A percentile compares a stretch with the other conserved stretches of the same genome.
These are phyloP conservation scores for Drosera spatulata DNA, from an alignment of 179 eudicot species.

Conservation along the genomic window DNA sequence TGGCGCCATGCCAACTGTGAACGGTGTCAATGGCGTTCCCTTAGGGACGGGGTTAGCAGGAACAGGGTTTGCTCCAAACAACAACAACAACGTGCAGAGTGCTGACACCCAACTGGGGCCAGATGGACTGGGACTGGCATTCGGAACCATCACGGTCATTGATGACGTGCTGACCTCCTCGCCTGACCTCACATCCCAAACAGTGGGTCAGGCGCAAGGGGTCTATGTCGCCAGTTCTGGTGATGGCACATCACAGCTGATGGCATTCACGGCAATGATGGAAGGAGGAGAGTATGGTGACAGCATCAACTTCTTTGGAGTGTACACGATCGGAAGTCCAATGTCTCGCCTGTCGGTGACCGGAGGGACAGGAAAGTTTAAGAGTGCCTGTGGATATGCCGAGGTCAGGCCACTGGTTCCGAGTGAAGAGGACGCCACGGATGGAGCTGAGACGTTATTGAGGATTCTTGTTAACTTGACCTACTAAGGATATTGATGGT, in stretches of 20 bases:
- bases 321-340: constrained; percentile 63
- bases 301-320: constrained; percentile 83
- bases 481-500: constrained; percentile 22
- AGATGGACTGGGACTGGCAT: constrained; percentile 80
- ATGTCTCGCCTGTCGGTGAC: constrained; percentile 69
- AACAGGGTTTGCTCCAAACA: constrained; percentile 56
- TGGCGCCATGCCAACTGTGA: constrained; percentile 71
- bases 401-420: constrained; percentile 81
- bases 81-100: constrained; percentile 20
- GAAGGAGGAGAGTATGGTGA: constrained; percentile 98
- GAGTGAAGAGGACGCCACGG: constrained; percentile 53
- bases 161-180: constrained; percentile 76
- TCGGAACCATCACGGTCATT: constrained; percentile 91
- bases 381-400: constrained; percentile 81
- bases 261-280: constrained; percentile 86
- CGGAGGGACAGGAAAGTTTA: constrained; percentile 87
- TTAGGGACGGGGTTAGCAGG: constrained; percentile 87
- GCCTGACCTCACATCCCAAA: constrained; percentile 67
- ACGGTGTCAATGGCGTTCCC: constrained; percentile 52
- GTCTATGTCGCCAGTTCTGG: constrained; percentile 87
- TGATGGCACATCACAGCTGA: constrained; percentile 73
- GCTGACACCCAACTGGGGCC: constrained; percentile 54
- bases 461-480: constrained; percentile 67
- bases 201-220: constrained; percentile 75
- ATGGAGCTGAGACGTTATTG: constrained; percentile 76